Percentiles rank a stretch among this genome's conserved stretches.
These are phyloP conservation scores for Rhizopus microsporus DNA, from an alignment of 371 early-diverging fungal genomes.

Conservation along the genomic window DNA sequence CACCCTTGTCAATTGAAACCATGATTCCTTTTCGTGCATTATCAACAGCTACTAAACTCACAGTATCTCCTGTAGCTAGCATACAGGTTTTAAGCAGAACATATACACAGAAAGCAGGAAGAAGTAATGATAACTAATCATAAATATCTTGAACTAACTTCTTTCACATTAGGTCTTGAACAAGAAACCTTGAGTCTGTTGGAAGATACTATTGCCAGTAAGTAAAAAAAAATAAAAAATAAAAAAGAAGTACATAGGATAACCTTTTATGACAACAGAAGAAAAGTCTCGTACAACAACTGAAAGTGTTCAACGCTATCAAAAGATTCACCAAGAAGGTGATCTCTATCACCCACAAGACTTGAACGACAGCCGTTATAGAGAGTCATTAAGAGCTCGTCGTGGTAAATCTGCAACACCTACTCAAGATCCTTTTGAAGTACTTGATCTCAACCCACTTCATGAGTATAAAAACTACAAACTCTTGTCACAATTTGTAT, in stretches of 20 bases:
- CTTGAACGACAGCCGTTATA: constrained; percentile 51
- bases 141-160: background rate
- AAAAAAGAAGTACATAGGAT: background rate
- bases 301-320: constrained; percentile 39
- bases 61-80: constrained; percentile 15
- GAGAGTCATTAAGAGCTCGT: constrained; percentile 39
- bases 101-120: background rate
- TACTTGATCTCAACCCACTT: constrained; percentile 70
- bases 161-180: constrained; percentile 22
- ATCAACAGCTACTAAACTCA: constrained; percentile 18
- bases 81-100: constrained; percentile 8
- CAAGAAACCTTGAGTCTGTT: constrained; percentile 30
- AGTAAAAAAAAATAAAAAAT: constrained; percentile 5
- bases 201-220: constrained; percentile 29
- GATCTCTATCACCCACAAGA: constrained; percentile 58
- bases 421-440: constrained; percentile 63
- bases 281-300: constrained; percentile 28
- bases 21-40: constrained; percentile 29
- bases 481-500: constrained; percentile 72
- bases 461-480: constrained; percentile 76
- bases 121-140: background rate
- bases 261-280: constrained; percentile 16
- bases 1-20: background rate
- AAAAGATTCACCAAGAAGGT: constrained; percentile 41
- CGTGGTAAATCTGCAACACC: constrained; percentile 32